Percentiles rank a stretch among this genome's conserved stretches.
phyloP scores from a whole-genome alignment of 495 filamentous ascomycete species.

The Talaromyces stipitatus region DNA sequence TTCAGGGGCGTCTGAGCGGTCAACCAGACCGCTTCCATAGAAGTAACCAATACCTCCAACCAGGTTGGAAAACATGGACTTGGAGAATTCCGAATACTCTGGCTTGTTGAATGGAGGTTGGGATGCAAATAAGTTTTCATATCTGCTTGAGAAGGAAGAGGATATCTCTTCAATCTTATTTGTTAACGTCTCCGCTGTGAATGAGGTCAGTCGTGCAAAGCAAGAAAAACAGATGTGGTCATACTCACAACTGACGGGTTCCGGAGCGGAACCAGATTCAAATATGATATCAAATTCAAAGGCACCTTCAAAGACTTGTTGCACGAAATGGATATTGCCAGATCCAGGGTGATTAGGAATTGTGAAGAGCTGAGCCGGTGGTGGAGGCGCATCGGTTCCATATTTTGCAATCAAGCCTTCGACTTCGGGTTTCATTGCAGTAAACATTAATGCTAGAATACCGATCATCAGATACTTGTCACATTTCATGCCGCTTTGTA shows the following conservation, averaged over 20 bases:
- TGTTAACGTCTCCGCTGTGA: constrained; percentile 57
- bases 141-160: constrained; percentile 64
- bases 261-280: constrained; percentile 66
- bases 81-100: constrained; percentile 72
- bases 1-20: constrained; percentile 81
- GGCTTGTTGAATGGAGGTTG: constrained; percentile 65
- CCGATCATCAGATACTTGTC: neutral
- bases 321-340: constrained; percentile 83
- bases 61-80: constrained; percentile 89
- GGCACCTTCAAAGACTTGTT: constrained; percentile 83
- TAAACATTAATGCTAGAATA: constrained; percentile 54
- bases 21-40: constrained; percentile 76
- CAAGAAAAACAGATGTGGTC: neutral
- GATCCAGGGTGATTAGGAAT: constrained; percentile 57
- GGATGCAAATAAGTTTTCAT: constrained; percentile 63
- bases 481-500: neutral
- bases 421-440: constrained; percentile 68
- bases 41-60: constrained; percentile 95
- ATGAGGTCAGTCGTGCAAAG: constrained; percentile 23
- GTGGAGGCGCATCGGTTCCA: constrained; percentile 64
- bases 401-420: constrained; percentile 60
- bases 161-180: constrained; percentile 58
- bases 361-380: constrained; percentile 80
- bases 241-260: constrained; percentile 47
- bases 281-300: constrained; percentile 95